A percentile compares a stretch with the other conserved stretches of the same genome.
These are phyloP conservation scores for Trapa bicornis DNA, from an alignment of 345 rosid genomes.

Conservation along the genomic window DNA sequence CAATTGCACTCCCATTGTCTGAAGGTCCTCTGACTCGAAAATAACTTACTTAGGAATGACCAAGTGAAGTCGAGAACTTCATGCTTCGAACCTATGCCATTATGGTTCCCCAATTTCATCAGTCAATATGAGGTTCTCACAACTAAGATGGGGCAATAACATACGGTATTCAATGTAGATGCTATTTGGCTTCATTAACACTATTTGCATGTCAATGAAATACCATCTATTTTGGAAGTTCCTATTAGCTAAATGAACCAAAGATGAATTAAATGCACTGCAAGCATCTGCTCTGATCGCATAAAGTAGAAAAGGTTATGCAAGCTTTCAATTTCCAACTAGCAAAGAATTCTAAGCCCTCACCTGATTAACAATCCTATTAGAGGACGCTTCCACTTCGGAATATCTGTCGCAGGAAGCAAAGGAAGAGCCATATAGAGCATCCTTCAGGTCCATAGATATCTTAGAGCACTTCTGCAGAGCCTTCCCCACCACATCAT, in stretches of 20 bases:
- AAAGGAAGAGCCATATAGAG: conserved; percentile 61
- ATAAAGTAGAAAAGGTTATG: not conserved
- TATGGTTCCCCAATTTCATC: not conserved
- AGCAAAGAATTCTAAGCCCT: not conserved
- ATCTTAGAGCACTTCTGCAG: conserved; percentile 78
- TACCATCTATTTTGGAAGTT: not conserved
- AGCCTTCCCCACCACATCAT: conserved; percentile 81
- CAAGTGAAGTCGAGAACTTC: not conserved
- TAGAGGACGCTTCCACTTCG: conserved; percentile 74
- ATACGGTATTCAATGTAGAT: not conserved
- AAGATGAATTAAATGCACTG: not conserved
- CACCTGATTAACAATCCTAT: conserved; percentile 84
- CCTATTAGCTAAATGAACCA: not conserved
- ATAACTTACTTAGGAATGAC: not conserved
- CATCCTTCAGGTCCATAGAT: conserved; percentile 60
- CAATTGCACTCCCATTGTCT: not conserved
- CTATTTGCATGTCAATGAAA: not conserved
- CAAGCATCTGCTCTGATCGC: not conserved
- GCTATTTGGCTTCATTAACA: not conserved
- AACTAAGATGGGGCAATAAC: not conserved
- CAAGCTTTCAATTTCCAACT: not conserved
- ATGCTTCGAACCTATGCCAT: not conserved
- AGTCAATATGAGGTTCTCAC: not conserved
- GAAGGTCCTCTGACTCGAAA: not conserved
- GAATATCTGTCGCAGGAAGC: conserved; percentile 61